Evolutionary conservation across 73 alveolate genomes (phyloP), one percentile per base, ranked within the genome.

Genomic region (Urostyla sp.): DNA sequence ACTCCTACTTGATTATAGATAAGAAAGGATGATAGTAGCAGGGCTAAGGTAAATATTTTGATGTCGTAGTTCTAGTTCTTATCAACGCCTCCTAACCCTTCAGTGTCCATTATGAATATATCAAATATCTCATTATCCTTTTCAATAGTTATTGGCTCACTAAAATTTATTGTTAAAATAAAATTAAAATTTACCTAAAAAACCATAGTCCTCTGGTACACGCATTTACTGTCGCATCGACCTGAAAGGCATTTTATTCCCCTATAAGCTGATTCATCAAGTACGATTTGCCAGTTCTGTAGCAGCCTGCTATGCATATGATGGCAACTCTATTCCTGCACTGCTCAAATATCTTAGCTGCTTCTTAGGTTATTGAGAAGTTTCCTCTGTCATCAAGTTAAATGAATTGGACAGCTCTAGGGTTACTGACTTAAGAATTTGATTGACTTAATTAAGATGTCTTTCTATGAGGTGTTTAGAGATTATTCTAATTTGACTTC

Each of bases 131-230:
- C 94, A 10, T 94, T 94, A 36, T 94, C 93, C 40, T 90, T 87
- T 58, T 94, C 80, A 50, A 91, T 95, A 0, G 93, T 86, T 40
- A 93, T 38, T 1, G 98, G 96, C 57, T 93, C 96, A 35, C 94
- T 84, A n/a, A n/a, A n/a, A n/a, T n/a, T n/a, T n/a, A n/a, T n/a
- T n/a, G n/a, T n/a, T n/a, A n/a, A n/a, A n/a, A n/a, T n/a, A n/a
- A n/a, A n/a, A n/a, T n/a, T n/a, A n/a, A n/a, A n/a, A n/a, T n/a
- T n/a, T n/a, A n/a, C n/a, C n/a, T n/a, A 89, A 93, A 94, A 82
- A 95, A 75, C 98, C 99, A 96, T 8, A 96, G 75, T 3, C 99
- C 99, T 80, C 95, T 66, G 6, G 99, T 96, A 72, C 99, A 96
- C 2, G 99, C 98, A 52, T 91, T 85, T 24, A 94, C 93, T 20